These are phyloP conservation scores for Ophiobolus disseminans DNA, from an alignment of 2,329 filamentous ascomycete species.

Conservation along the genomic window DNA sequence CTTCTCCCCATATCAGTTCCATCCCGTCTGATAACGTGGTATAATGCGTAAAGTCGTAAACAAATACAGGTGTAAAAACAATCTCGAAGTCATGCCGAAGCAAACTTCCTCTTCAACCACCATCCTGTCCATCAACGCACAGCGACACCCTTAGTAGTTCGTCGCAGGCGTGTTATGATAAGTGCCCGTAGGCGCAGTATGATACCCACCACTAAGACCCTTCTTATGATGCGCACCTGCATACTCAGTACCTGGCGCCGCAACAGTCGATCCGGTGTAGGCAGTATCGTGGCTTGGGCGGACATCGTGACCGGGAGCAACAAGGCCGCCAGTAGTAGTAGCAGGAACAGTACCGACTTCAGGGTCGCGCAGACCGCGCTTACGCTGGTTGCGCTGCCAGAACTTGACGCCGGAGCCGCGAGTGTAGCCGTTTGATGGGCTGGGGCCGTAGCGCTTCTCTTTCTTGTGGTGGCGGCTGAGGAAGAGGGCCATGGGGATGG, in stretches of 20 bases:
- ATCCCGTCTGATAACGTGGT: constrained; percentile 21
- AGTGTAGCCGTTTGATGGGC: constrained; percentile 72
- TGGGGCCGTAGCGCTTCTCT: constrained; percentile 74
- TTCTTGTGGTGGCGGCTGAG: constrained; percentile 75
- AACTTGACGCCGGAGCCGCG: constrained; percentile 62
- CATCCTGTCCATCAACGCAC: neutral
- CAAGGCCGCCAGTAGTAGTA: constrained; percentile 23
- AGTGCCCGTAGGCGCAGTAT: constrained; percentile 54
- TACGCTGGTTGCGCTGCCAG: constrained; percentile 51
- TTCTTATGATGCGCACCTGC: constrained; percentile 46
- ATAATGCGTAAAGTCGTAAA: constrained; percentile 29
- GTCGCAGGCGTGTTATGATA: constrained; percentile 38
- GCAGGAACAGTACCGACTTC: constrained; percentile 51
- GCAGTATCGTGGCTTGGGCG: constrained; percentile 59
- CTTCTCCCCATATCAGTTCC: neutral
- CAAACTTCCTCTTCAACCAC: neutral
- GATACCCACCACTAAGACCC: constrained; percentile 51
- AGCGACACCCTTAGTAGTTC: constrained; percentile 14
- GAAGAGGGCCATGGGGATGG: constrained; percentile 71
- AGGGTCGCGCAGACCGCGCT: constrained; percentile 49
- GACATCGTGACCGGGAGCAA: constrained; percentile 35
- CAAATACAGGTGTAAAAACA: constrained; percentile 4
- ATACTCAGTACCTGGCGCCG: constrained; percentile 45
- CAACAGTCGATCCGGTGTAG: constrained; percentile 56
- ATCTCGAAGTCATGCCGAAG: too few relatives aligned